Conservation (phyloP, 306 rosid species). For the Prunus fruticosa region DNA sequence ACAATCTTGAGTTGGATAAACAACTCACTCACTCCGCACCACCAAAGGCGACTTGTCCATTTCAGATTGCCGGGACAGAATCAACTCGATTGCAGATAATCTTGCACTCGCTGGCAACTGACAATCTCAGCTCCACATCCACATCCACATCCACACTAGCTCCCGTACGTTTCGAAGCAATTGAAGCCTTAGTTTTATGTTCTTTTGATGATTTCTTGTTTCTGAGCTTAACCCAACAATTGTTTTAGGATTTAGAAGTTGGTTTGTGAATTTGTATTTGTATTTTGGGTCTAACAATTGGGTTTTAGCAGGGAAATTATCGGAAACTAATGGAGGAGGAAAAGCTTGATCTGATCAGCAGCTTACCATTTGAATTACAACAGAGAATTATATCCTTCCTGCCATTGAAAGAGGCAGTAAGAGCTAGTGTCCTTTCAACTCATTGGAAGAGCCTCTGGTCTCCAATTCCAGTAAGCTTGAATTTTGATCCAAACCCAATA, state of each 20-base stretch:
- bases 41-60: no score
- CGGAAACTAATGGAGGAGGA: neutral
- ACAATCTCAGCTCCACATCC: neutral
- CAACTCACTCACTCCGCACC: no score
- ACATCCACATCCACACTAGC: neutral
- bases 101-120: neutral
- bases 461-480: slow-evolving; percentile 8
- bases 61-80: no score
- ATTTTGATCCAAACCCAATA: neutral
- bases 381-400: slow-evolving; percentile 16
- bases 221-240: neutral
- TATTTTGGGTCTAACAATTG: neutral
- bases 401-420: slow-evolving; percentile 30
- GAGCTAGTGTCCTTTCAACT: slow-evolving; percentile 18
- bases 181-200: neutral
- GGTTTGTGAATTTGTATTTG: neutral
- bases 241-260: neutral
- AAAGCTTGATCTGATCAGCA: slow-evolving; percentile 17
- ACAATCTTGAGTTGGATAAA: no score
- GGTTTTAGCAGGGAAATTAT: neutral
- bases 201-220: neutral
- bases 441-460: slow-evolving; percentile 19
- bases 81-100: no score
- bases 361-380: slow-evolving; percentile 20
- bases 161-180: neutral